phyloP scores from a whole-genome alignment of 2,329 filamentous ascomycete genomes.

The Fusarium gaditjirri region DNA sequence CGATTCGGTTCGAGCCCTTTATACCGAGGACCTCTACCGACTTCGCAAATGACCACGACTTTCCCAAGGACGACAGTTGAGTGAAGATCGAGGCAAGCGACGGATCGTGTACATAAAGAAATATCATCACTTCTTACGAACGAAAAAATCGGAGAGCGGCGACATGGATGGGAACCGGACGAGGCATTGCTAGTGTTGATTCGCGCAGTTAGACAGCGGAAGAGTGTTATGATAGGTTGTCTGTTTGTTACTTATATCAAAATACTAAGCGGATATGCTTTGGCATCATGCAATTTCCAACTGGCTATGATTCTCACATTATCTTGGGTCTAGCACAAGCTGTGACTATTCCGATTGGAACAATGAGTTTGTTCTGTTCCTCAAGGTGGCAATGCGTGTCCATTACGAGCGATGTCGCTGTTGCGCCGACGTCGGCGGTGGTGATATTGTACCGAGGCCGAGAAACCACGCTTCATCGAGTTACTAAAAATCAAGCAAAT shows the following conservation, averaged over 20 bases:
- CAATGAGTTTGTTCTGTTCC: background rate
- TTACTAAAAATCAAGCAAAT: background rate
- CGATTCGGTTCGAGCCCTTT: constrained; percentile 6
- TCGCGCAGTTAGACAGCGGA: constrained; percentile 37
- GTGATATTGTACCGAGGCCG: background rate
- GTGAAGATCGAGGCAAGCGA: constrained; percentile 17
- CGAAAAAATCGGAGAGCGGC: constrained; percentile 22
- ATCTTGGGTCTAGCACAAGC: background rate
- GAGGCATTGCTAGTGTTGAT: constrained; percentile 16
- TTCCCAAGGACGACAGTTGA: background rate
- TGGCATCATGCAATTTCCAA: background rate
- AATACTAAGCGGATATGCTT: constrained; percentile 26
- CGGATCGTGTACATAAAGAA: constrained; percentile 42
- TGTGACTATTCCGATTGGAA: background rate
- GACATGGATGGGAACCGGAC: constrained; percentile 21
- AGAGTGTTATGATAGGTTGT: constrained; percentile 42
- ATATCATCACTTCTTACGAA: constrained; percentile 40
- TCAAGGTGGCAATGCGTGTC: background rate
- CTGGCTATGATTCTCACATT: background rate
- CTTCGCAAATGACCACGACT: constrained; percentile 1
- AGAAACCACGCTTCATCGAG: background rate
- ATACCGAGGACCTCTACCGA: constrained; percentile 2
- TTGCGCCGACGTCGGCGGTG: constrained; percentile 9
- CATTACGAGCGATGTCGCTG: constrained; percentile 13
- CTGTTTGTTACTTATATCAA: constrained; percentile 36